These are phyloP conservation scores for Pseudonitzschia delicatissima DNA, from an alignment of 108 stramenopile species.

Conservation along the genomic window DNA sequence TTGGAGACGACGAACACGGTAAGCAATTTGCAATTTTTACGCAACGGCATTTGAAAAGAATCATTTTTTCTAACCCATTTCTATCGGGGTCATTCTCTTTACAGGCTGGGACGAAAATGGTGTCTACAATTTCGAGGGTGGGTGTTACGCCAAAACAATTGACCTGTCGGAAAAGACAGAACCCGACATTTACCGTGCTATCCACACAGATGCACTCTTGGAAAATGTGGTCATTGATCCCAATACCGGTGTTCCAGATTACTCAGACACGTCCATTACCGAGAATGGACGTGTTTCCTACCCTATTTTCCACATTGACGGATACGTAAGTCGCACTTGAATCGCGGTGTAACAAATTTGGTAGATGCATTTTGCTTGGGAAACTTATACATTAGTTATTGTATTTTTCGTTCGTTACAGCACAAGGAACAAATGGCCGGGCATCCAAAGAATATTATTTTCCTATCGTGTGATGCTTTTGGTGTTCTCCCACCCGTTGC, in stretches of 20 bases:
- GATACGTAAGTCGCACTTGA: conserved; percentile 78
- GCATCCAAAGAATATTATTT: conserved; percentile 94
- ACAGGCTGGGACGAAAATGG: conserved; percentile 95
- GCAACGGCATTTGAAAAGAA: background rate
- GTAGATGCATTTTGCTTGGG: no score
- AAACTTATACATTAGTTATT: no score
- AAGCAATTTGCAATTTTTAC: background rate
- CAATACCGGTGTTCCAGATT: conserved; percentile 72
- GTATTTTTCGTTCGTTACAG: conserved; percentile 38
- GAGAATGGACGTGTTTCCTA: conserved; percentile 95
- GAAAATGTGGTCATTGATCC: conserved; percentile 88
- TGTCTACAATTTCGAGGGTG: conserved; percentile 98
- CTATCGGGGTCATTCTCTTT: background rate
- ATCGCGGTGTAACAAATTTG: no score
- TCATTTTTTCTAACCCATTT: background rate
- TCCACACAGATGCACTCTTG: conserved; percentile 91
- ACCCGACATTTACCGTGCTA: conserved; percentile 97
- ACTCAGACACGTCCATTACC: conserved; percentile 90
- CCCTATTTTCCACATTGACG: conserved; percentile 17
- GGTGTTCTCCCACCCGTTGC: conserved; percentile 97
- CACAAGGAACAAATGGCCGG: conserved; percentile 92
- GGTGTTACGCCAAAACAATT: conserved; percentile 99
- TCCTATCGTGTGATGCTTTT: conserved; percentile 97
- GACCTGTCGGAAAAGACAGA: conserved; percentile 91
- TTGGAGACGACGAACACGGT: conserved; percentile 95